Evolutionary conservation across 495 filamentous ascomycete genomes (phyloP).

Genomic region (Aspergillus sclerotioniger): DNA sequence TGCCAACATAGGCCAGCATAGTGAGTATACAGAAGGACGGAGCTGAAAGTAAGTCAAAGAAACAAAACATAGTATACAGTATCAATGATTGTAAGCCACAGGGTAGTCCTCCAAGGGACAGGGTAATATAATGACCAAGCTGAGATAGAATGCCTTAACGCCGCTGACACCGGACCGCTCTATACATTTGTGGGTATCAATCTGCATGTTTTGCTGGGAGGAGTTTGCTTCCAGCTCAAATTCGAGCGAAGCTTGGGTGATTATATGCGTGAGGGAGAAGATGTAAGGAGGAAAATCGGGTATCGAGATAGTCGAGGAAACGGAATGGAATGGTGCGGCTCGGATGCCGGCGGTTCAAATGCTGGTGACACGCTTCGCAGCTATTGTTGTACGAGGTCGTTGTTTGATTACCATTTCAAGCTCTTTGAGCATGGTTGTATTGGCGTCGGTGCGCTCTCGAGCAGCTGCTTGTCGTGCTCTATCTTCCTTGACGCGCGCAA

Average conservation of each 20-base stretch:
- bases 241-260: conserved; percentile 1
- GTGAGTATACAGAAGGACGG: conserved; percentile 3
- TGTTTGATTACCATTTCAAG: conserved; percentile 86
- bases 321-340: conserved; percentile 1
- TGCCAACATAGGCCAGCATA: conserved; percentile 13
- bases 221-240: conserved; percentile 11
- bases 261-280: conserved; percentile 9
- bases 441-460: conserved; percentile 72
- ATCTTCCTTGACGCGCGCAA: conserved; percentile 86
- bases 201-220: conserved; percentile 22
- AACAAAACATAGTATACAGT: conserved; percentile 11
- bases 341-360: conserved; percentile 26
- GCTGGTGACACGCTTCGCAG: conserved; percentile 50
- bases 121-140: conserved; percentile 5
- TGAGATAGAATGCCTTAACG: conserved; percentile 24
- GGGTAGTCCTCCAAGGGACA: not conserved
- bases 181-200: conserved; percentile 45
- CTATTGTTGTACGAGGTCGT: conserved; percentile 45
- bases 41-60: conserved; percentile 6
- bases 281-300: conserved; percentile 10
- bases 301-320: conserved; percentile 5
- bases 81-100: conserved; percentile 3
- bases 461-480: conserved; percentile 64
- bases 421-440: conserved; percentile 85
- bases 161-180: conserved; percentile 37